Base-by-base conservation (phyloP, 2,329 filamentous ascomycete genomes). In the Talaromyces piceae region DNA sequence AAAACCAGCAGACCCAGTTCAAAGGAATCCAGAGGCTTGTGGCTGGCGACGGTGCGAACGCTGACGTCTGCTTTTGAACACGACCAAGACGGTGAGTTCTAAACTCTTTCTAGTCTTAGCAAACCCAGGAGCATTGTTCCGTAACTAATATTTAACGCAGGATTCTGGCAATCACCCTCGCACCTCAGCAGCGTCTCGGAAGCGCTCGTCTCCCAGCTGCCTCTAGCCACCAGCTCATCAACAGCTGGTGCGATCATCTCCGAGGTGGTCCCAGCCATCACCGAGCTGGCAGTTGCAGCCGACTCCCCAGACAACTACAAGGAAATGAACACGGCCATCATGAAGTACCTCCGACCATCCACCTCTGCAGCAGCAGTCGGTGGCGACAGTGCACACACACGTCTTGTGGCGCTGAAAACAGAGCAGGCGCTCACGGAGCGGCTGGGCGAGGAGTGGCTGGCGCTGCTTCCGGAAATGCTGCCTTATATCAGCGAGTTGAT, bases 401-500 rank as follows among this genome's bases (percentile, higher is more conserved):
- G 93, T 13, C 74, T 97, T 28, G 88, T 87, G 1, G 89, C 88
- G 0, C 84, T 98, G 30, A 84, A 84, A 69, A 86, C 86, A 59
- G 82, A 97, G 73, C 86, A 90, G 64, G 80, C 79, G 12, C 75
- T 97, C 56, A 94, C 90, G 11, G 82, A 87, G 59, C 77, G 81
- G 45, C 72, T 97, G 23, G 91, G 91, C 53, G 91, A 97, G 67
- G 93, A 98, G 65, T 98, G 93, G 93, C 72, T 98, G 54, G 81
- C 84, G 1, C 80, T 94, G 74, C 69, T 97, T 64, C 89, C 91
- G 0, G 93, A 98, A 78, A 97, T 96, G 86, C 73, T 98, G 66
- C 91, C 94, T 18, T 88, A 91, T 57, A 95, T 99, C 61, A 94
- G 88, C 63, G 93, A 98, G 73, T 69, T 95, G 63, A 86, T 95